These are phyloP conservation scores for Agrocybe praecox DNA, from an alignment of 768 basidiomycete species.

Conservation along the genomic window DNA sequence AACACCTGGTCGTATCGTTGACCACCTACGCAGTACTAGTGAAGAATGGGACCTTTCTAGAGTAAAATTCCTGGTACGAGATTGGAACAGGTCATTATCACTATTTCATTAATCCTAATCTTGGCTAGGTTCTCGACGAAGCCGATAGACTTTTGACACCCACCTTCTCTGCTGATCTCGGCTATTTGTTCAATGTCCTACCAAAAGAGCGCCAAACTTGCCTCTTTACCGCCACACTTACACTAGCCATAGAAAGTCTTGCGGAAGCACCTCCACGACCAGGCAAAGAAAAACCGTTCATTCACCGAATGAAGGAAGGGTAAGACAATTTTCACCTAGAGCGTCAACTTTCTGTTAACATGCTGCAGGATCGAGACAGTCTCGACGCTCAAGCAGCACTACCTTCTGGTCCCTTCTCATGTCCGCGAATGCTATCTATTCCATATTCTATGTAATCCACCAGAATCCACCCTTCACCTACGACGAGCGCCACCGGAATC, in stretches of 20 bases:
- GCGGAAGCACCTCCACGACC: slow-evolving; percentile 70
- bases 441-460: slow-evolving; percentile 88
- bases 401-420: slow-evolving; percentile 92
- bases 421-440: slow-evolving; percentile 92
- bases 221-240: slow-evolving; percentile 95
- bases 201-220: slow-evolving; percentile 93
- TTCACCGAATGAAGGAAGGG: slow-evolving; percentile 78
- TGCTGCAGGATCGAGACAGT: slow-evolving; percentile 82
- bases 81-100: background rate
- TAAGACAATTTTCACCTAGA: slow-evolving; percentile 26
- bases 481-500: slow-evolving; percentile 65
- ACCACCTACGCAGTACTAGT: slow-evolving; percentile 78
- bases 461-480: slow-evolving; percentile 70
- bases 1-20: slow-evolving; percentile 93
- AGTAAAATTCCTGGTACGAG: slow-evolving; percentile 79
- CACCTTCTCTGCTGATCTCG: slow-evolving; percentile 86
- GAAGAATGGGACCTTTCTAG: slow-evolving; percentile 84
- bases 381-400: slow-evolving; percentile 82
- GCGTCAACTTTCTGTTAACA: background rate
- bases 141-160: slow-evolving; percentile 91
- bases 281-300: slow-evolving; percentile 87
- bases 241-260: slow-evolving; percentile 80
- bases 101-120: background rate
- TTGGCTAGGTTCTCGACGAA: slow-evolving; percentile 85
- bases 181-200: slow-evolving; percentile 72